Percentiles rank a stretch among this genome's conserved stretches.
These are phyloP conservation scores for Hirschioporus abietinus DNA, from an alignment of 768 basidiomycete species.

Conservation along the genomic window DNA sequence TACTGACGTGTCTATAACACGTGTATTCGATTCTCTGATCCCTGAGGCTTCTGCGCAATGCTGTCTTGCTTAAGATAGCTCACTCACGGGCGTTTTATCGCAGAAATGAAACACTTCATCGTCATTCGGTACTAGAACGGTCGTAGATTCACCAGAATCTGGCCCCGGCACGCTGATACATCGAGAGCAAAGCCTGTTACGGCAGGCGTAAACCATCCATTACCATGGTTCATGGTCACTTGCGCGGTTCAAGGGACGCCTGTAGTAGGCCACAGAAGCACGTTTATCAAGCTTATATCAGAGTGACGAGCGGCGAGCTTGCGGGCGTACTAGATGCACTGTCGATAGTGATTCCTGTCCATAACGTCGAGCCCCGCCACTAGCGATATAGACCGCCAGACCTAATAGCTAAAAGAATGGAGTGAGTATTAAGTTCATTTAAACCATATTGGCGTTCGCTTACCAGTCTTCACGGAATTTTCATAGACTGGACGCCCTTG, in stretches of 20 bases:
- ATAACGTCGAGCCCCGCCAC: neutral
- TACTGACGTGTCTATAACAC: neutral
- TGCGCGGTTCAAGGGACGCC: neutral
- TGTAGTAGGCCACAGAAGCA: neutral
- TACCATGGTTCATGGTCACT: neutral
- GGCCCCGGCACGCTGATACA: neutral
- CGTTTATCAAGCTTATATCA: neutral
- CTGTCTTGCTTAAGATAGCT: neutral
- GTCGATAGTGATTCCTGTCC: neutral
- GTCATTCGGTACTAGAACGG: neutral
- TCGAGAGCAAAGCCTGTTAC: neutral
- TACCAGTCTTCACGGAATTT: neutral
- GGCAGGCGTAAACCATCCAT: neutral
- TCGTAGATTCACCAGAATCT: neutral
- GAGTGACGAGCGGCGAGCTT: neutral
- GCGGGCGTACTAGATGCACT: neutral
- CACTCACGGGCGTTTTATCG: neutral
- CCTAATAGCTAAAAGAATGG: neutral
- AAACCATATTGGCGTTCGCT: neutral
- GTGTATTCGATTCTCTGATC: neutral
- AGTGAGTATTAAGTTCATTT: neutral
- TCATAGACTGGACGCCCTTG: neutral
- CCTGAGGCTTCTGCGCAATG: neutral
- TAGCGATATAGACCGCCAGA: neutral
- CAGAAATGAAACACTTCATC: neutral